Evolutionary conservation across 2,329 filamentous ascomycete species (phyloP), one percentile per base, ranked within the genome.

Genomic region (Teratosphaeria epicoccoides): DNA sequence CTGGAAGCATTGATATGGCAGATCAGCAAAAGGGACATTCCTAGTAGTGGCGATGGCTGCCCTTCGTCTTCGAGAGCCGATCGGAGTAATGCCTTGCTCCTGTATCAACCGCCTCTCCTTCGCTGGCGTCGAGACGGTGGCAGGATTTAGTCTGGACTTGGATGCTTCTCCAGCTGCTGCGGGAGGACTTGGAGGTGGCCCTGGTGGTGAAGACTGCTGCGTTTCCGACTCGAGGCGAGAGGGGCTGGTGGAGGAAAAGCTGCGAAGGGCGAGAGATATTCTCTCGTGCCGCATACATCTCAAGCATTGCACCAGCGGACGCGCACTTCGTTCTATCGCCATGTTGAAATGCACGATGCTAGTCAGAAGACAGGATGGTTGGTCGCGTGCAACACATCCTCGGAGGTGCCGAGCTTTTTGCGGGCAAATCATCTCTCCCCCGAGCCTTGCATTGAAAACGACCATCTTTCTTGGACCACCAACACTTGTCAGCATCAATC

Each of bases 1-100:
- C 72, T 98, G 93, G 74, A 97, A 98, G 71, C 88, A 93, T 77
- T 97, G 91, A 73, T 94, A 98, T 17, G 93, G 93, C 59, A 98
- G 75, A 67, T 91, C 86, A 74, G 95, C 88, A 66, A 98, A 96
- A 24, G 90, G 88, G 47, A 95, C 73, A 56, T 77, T 72, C 33
- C 73, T 79, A 61, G 73, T 80, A 63, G 77, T 56, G 9, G 55
- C 53, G 24, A 68, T 58, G 43, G 67, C 68, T 47, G 71, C 71
- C 66, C 91, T 84, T 57, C 90, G 84, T 75, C 90, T 82, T 61
- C 90, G 83, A 45, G 89, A 95, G 48, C 90, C 90, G 62, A 95
- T 75, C 49, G 88, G 88, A 55, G 82, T 77, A 46, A 68, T 63
- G 50, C 87, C 84, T 43, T 61, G 61, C 29, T 60, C 53, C 65